Evolutionary conservation across 768 basidiomycete species (phyloP), one percentile per base, ranked within the genome.

Genomic region (Boletus tylopilopsis): DNA sequence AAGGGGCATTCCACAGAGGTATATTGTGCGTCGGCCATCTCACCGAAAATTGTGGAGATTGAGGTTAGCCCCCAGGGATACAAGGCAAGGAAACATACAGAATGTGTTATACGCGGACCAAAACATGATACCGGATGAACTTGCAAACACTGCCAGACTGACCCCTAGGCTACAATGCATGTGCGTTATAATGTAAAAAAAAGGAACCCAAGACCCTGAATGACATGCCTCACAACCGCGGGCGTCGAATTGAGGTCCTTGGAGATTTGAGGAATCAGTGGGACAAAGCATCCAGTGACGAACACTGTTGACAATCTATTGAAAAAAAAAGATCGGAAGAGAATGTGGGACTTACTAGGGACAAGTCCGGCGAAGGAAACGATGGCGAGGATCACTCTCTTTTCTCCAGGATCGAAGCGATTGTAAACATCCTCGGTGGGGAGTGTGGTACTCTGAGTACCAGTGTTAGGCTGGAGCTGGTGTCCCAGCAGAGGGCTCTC

Each of bases 241-340:
- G 75, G 76, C 0, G 85, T 78, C 0, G 84, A 73, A 23, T 76
- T 42, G 10, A 92, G 64, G 50, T 92, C 87, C 23, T 64, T 66
- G 8, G 88, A 80, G 38, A 93, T 81, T 42, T 85, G 77, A 0
- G 87, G 86, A 47, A 91, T 85, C 0, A 82, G 80, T 0, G 88
- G 88, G 3, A 88, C 74, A 62, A 91, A 89, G 1, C 79, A 79
- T 0, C 80, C 83, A 8, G 79, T 71, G 0, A 85, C 80, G 51
- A 91, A 81, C 32, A 85, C 88, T 90, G 45, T 1, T 13, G 40
- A 25, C 30, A 34, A 29, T 29, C 29, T 19, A 39, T 13, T 18
- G 42, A 22, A 27, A 12, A 5, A 33, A 36, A 37, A 25, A 19
- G 18, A 29, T 13, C 3, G 32, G 13, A 29, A 11, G 15, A 7